Base-by-base conservation (phyloP, 306 rosid genomes). In the Senna siamea region DNA sequence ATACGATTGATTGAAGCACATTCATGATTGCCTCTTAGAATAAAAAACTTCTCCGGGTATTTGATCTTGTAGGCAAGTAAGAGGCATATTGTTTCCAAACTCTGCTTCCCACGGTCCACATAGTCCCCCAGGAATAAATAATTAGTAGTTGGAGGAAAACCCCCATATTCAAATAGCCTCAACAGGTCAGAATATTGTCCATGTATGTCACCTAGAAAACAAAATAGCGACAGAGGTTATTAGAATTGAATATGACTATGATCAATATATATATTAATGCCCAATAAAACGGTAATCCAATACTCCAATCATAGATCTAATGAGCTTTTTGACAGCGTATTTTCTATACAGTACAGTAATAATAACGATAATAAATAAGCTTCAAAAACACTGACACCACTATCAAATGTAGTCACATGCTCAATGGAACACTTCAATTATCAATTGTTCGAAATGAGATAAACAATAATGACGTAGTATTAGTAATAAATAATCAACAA, bases 1-100 rank as follows among this genome's bases (percentile, higher is more conserved):
- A 92, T 88, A 52, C 96, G 96, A 81, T 89, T 92, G 81, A 92
- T 86, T 18, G 98, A 88, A 64, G 98, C 98, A 71, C 96, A 92
- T 81, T 89, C 98, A 38, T 92, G 96, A 79, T 89, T 89, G 55
- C 87, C 87, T 78, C 87, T 67, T 51, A 83, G 74, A 60, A 83
- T 83, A 59, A 83, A 83, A 67, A 83, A 79, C 28, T 83, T 83
- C 54, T 83, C 84, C 15, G 87, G 79, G 74, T 79, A 83, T 72
- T 79, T 83, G 53, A 83, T 48, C 63, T 83, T 83, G 26, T 79
- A 83, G 43, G 87, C 79, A 30, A 79, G 69, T 19, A 83, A 78
- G 72, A 83, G 87, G 53, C 87, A 83, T 46, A 79, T 83, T 54
- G 87, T 83, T 72, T 83, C 87, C 75, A 83, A 61, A 79, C 87